phyloP scores from a whole-genome alignment of 1,139 yeast genomes.

The Nematodospora anomalae region DNA sequence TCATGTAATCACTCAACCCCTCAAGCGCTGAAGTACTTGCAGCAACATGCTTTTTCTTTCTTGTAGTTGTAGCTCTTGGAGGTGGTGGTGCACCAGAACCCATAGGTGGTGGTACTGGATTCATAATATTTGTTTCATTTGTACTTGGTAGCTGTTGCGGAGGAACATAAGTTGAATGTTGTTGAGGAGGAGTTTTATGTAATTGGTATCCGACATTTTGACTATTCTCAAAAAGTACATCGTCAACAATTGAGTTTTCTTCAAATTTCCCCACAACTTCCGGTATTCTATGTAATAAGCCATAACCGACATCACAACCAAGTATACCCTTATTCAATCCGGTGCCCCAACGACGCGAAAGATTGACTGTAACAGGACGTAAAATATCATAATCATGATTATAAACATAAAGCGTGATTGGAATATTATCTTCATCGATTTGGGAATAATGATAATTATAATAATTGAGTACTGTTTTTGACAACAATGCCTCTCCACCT shows the following conservation, averaged over 20 bases:
- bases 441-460: conserved; percentile 50
- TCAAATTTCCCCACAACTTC: conserved; percentile 57
- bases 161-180: conserved; percentile 7
- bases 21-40: conserved; percentile 23
- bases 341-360: conserved; percentile 42
- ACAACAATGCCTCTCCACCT: conserved; percentile 83
- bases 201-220: conserved; percentile 18
- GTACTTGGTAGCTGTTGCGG: conserved; percentile 12
- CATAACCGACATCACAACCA: conserved; percentile 96
- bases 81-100: conserved; percentile 17
- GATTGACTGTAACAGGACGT: conserved; percentile 78
- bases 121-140: conserved; percentile 11
- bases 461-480: conserved; percentile 61
- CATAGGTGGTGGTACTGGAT: conserved; percentile 15
- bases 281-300: conserved; percentile 81
- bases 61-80: conserved; percentile 22
- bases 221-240: conserved; percentile 36
- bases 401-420: conserved; percentile 70
- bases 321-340: conserved; percentile 70
- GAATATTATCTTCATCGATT: conserved; percentile 35
- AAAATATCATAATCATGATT: conserved; percentile 84
- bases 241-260: conserved; percentile 32
- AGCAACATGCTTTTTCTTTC: conserved; percentile 34
- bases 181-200: conserved; percentile 7
- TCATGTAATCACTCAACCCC: conserved; percentile 44